These are phyloP conservation scores for Apophysomyces ossiformis DNA, from an alignment of 371 early-diverging fungal genomes.

Conservation along the genomic window DNA sequence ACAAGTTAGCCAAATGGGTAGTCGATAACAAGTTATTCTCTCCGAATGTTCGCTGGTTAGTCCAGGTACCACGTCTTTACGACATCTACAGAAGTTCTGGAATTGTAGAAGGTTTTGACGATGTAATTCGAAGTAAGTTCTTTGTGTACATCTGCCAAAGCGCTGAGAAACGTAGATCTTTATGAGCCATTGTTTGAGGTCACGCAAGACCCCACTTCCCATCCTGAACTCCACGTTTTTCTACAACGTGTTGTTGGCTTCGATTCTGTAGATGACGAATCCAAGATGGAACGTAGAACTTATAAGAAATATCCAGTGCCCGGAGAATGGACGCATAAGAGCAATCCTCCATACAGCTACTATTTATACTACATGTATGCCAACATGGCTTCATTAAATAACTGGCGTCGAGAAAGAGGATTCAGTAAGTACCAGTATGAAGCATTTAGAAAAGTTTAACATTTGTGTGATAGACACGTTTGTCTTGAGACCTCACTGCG, in stretches of 20 bases:
- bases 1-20: conserved; percentile 95
- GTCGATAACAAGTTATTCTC: conserved; percentile 92
- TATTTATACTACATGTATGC: conserved; percentile 97
- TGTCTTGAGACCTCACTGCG: conserved; percentile 95
- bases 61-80: conserved; percentile 97
- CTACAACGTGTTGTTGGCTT: conserved; percentile 96
- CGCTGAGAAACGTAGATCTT: conserved; percentile 61
- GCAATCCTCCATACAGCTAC: conserved; percentile 98
- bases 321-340: conserved; percentile 71
- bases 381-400: conserved; percentile 88
- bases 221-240: conserved; percentile 93
- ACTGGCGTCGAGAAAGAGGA: conserved; percentile 77
- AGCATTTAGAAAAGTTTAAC: not conserved
- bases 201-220: conserved; percentile 78
- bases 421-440: conserved; percentile 66
- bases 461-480: conserved; percentile 74
- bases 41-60: conserved; percentile 94
- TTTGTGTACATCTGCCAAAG: not conserved
- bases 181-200: conserved; percentile 96
- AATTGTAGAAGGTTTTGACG: conserved; percentile 77
- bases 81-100: conserved; percentile 82
- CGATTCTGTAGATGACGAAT: conserved; percentile 98
- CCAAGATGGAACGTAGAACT: conserved; percentile 85
- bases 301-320: conserved; percentile 91
- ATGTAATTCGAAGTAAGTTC: conserved; percentile 73